These are phyloP conservation scores for Batkoa obscura DNA, from an alignment of 371 early-diverging fungal species.

Conservation along the genomic window DNA sequence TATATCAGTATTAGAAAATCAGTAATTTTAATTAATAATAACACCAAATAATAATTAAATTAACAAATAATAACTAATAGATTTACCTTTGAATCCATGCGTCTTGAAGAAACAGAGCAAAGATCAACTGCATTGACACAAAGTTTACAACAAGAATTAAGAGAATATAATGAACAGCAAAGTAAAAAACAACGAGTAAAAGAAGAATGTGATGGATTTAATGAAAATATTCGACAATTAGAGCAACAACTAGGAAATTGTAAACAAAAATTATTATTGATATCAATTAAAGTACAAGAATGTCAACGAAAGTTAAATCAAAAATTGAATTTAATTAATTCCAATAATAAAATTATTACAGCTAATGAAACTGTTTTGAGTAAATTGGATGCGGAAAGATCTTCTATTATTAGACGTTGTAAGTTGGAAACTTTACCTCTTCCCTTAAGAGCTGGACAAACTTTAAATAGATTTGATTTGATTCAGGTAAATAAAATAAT, in stretches of 20 bases:
- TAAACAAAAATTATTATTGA: conserved; percentile 10
- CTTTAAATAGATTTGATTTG: neutral
- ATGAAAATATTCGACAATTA: conserved; percentile 11
- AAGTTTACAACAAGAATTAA: no score
- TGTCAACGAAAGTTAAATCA: no score
- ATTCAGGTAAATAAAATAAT: neutral
- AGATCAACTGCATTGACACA: no score
- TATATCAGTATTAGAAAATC: conserved; percentile 52
- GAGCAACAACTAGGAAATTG: conserved; percentile 14
- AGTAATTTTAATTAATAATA: conserved; percentile 11
- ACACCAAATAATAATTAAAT: neutral
- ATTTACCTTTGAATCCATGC: conserved; percentile 53
- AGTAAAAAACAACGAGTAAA: no score
- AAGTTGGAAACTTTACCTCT: conserved; percentile 80
- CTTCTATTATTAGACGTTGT: conserved; percentile 63
- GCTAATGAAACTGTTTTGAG: conserved; percentile 52
- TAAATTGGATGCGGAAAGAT: conserved; percentile 48
- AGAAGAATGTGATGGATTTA: no score
- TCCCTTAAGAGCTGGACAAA: conserved; percentile 19
- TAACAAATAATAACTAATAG: conserved; percentile 1
- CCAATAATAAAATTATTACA: conserved; percentile 28
- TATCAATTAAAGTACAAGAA: neutral
- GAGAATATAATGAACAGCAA: no score
- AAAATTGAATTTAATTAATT: neutral
- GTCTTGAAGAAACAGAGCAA: conserved; percentile 28